Evolutionary conservation across 2,329 filamentous ascomycete genomes (phyloP).

Genomic region (Rhinocladiella similis): DNA sequence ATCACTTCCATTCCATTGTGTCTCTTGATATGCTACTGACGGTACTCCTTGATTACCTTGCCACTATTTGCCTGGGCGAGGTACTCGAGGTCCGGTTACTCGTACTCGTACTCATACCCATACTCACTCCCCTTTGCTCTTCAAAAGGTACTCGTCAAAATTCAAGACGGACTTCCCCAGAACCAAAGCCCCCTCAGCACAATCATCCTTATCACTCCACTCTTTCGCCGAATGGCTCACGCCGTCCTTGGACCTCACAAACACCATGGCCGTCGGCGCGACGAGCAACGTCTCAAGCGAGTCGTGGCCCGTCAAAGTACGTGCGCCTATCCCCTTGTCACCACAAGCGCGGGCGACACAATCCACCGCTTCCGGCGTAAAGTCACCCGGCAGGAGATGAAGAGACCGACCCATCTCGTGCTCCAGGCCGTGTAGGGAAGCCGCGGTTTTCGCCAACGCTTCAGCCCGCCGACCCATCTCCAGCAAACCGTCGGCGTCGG

Average conservation of each 20-base stretch:
- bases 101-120: too few species aligned
- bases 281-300: constrained; percentile 29
- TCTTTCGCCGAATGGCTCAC: constrained; percentile 31
- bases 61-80: too few species aligned
- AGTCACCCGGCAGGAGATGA: constrained; percentile 28
- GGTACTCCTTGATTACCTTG: too few species aligned
- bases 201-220: constrained; percentile 30
- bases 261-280: constrained; percentile 32
- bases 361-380: constrained; percentile 29
- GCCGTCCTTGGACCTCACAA: constrained; percentile 29
- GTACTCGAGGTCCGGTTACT: too few species aligned
- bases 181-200: constrained; percentile 28
- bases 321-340: constrained; percentile 27
- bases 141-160: constrained; percentile 29
- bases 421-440: constrained; percentile 26
- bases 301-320: constrained; percentile 32
- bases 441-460: constrained; percentile 21
- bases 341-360: constrained; percentile 31
- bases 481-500: constrained; percentile 23
- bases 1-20: too few species aligned
- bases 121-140: constrained; percentile 17
- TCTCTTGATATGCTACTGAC: too few species aligned
- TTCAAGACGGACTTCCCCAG: constrained; percentile 32
- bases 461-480: constrained; percentile 30
- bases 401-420: constrained; percentile 25